Evolutionary conservation across 306 rosid species (phyloP), one percentile per base, ranked within the genome.

Genomic region (Corylus americana): DNA sequence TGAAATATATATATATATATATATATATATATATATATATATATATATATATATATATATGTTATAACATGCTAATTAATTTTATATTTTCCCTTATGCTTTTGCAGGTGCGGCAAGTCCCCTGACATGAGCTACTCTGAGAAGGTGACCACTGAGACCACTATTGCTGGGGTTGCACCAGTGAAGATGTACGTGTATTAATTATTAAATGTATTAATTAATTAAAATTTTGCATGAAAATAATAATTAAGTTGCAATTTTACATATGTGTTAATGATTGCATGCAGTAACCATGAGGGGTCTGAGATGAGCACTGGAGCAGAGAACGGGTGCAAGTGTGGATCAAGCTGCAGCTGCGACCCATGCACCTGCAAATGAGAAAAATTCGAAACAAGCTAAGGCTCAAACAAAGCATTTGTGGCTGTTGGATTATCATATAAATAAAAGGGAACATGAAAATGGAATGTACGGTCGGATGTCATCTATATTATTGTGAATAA

Each of bases 301-400:
- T 70, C 80, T 20, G 88, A 81, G 88, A 82, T 82, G 88, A 75
- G 83, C 81, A 70, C 27, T 25, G 85, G 77, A 75, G 79, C 83
- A 11, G 88, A 79, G 72, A 75, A 75, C 49, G 73, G 71, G 22
- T 77, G 85, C 81, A 77, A 78, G 71, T 79, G 83, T 53, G 83
- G 83, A 9, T 37, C 61, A 9, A 79, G 6, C 83, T 75, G 81
- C 85, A 70, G 16, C 67, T 82, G 75, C 59, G 77, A 80, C 70
- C 76, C 81, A n/a, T 83, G 83, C 79, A 11, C 3, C 57, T 79
- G 83, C 75, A 75, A 76, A 20, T 83, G 80, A 82, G 61, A 78
- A 68, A 42, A 42, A 48, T 12, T 22, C 7, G 31, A 55, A 8
- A 18, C 16, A 20, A 31, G 2, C 35, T 31, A 31, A 63, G 8